Conservation (phyloP, 2,329 filamentous ascomycete species). For the Sporothrix pseudoabietina region DNA sequence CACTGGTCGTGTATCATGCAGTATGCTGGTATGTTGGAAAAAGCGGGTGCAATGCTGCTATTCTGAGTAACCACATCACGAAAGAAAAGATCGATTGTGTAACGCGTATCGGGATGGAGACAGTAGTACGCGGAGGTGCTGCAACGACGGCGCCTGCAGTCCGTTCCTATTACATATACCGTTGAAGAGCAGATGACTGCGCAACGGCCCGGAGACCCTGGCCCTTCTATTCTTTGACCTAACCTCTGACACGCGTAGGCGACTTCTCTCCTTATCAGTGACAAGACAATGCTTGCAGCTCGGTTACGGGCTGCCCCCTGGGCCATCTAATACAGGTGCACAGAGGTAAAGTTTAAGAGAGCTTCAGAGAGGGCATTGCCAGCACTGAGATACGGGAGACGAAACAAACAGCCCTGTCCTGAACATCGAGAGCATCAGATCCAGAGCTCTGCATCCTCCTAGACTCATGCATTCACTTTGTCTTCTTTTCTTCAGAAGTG, state of each 20-base stretch:
- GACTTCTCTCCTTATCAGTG: background rate
- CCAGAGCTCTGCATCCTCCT: background rate
- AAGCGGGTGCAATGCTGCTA: background rate
- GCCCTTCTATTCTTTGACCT: background rate
- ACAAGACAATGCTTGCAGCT: background rate
- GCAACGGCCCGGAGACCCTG: background rate
- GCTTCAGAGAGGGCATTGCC: background rate
- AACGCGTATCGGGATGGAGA: slow-evolving; percentile 10
- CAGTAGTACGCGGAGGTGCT: background rate
- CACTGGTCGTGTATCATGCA: background rate
- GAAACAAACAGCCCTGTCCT: background rate
- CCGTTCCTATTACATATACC: background rate
- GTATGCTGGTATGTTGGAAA: background rate
- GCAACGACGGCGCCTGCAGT: background rate
- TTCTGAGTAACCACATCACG: slow-evolving; percentile 10
- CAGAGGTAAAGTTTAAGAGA: slow-evolving; percentile 6
- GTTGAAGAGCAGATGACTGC: background rate
- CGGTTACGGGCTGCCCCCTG: background rate
- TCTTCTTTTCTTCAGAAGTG: background rate
- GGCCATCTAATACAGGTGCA: background rate
- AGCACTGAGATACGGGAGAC: background rate
- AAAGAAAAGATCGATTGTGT: slow-evolving; percentile 17
- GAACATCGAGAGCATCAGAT: background rate
- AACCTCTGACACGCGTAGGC: background rate
- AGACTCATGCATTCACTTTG: background rate